Conservation (phyloP, 768 basidiomycete species). For the Daedaleopsis nitida region DNA sequence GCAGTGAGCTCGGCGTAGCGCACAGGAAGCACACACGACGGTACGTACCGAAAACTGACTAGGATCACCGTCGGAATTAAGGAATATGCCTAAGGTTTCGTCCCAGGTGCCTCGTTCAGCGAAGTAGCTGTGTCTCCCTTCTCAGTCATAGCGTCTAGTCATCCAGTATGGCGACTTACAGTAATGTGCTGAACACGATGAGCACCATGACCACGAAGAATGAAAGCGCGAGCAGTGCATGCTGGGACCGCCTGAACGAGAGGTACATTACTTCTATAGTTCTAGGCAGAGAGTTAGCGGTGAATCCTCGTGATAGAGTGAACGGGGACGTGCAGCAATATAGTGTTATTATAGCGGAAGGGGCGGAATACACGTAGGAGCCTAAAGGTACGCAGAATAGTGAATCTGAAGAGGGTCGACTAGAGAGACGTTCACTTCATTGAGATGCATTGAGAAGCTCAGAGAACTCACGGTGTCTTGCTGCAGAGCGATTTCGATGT, state of each 20-base stretch:
- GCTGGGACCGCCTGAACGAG: constrained; percentile 80
- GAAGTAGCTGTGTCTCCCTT: constrained; percentile 63
- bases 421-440: constrained; percentile 29
- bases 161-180: constrained; percentile 46
- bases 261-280: constrained; percentile 95
- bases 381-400: constrained; percentile 88
- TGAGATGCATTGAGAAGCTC: background rate
- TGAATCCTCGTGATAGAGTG: background rate
- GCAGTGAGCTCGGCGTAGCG: background rate
- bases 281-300: constrained; percentile 36
- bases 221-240: constrained; percentile 81
- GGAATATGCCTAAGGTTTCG: constrained; percentile 71
- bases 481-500: constrained; percentile 78
- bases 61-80: constrained; percentile 84
- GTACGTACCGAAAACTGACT: constrained; percentile 69
- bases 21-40: background rate
- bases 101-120: constrained; percentile 93
- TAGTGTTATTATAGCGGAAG: constrained; percentile 81
- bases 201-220: constrained; percentile 91
- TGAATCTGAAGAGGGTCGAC: constrained; percentile 89
- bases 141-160: background rate
- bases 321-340: constrained; percentile 52
- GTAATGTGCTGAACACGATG: constrained; percentile 82
- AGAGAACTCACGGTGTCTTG: constrained; percentile 75
- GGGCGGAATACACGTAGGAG: constrained; percentile 87